These are phyloP conservation scores for Lachnellula subtilissima DNA, from an alignment of 2,329 filamentous ascomycete species.

Conservation along the genomic window DNA sequence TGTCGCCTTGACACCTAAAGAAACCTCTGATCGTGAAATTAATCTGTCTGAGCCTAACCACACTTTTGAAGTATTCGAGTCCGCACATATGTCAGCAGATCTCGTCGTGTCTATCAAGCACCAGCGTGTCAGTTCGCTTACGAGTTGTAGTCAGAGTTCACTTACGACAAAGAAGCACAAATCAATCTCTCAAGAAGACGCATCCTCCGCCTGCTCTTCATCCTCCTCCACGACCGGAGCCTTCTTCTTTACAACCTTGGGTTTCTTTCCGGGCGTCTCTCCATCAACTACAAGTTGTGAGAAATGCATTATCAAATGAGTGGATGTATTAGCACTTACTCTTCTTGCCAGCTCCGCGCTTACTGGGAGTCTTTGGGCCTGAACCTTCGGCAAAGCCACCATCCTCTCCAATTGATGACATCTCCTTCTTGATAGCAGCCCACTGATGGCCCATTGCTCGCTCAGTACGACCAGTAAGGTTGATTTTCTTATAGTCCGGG, in stretches of 20 bases:
- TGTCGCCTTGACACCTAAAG: too few relatives aligned
- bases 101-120: too few relatives aligned
- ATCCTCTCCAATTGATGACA: not conserved
- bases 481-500: not conserved
- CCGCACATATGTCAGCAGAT: too few relatives aligned
- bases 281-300: too few relatives aligned
- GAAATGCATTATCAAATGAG: too few relatives aligned
- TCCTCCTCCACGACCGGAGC: not conserved
- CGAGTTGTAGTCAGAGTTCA: too few relatives aligned
- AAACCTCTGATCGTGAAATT: too few relatives aligned
- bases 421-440: not conserved
- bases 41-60: too few relatives aligned
- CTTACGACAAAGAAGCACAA: not conserved
- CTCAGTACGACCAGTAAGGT: not conserved
- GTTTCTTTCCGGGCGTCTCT: not conserved
- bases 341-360: not conserved
- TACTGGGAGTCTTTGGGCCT: not conserved
- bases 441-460: not conserved
- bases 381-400: not conserved
- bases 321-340: not conserved
- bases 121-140: too few relatives aligned
- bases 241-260: not conserved
- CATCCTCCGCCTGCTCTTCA: not conserved
- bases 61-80: too few relatives aligned
- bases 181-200: not conserved